These are phyloP conservation scores for Angomonas deanei DNA, from an alignment of 208 protist species.

Conservation along the genomic window DNA sequence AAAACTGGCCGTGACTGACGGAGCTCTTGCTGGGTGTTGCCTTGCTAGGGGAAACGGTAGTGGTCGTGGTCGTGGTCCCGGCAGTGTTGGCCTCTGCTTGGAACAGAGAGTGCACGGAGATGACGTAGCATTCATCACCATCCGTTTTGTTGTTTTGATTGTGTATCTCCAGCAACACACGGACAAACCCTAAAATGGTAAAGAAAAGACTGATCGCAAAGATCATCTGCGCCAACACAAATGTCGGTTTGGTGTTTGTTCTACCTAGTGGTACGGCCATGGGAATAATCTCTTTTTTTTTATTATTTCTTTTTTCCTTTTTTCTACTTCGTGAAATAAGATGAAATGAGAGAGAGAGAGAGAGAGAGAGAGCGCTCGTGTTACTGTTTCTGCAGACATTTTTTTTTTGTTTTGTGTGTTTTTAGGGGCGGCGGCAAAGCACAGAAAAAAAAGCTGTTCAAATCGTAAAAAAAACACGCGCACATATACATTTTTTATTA, in stretches of 20 bases:
- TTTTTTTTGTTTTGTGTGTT: too few species aligned
- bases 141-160: background rate
- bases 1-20: slow-evolving; percentile 27
- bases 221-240: slow-evolving; percentile 38
- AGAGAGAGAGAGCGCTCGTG: too few species aligned
- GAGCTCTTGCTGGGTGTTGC: background rate
- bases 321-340: too few species aligned
- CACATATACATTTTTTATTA: too few species aligned
- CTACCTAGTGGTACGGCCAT: background rate
- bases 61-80: background rate
- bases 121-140: too few species aligned
- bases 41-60: background rate
- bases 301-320: too few species aligned
- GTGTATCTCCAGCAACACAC: background rate
- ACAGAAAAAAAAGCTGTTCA: too few species aligned
- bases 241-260: slow-evolving; percentile 8
- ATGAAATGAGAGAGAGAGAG: too few species aligned
- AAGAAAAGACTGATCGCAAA: slow-evolving; percentile 31
- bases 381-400: too few species aligned
- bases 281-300: background rate
- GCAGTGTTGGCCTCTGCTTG: background rate
- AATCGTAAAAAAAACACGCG: too few species aligned
- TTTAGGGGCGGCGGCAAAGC: too few species aligned
- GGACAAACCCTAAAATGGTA: slow-evolving; percentile 14
- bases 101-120: background rate